These are phyloP conservation scores for Phycomyces nitens DNA, from an alignment of 192 early-diverging fungal species.

Conservation along the genomic window DNA sequence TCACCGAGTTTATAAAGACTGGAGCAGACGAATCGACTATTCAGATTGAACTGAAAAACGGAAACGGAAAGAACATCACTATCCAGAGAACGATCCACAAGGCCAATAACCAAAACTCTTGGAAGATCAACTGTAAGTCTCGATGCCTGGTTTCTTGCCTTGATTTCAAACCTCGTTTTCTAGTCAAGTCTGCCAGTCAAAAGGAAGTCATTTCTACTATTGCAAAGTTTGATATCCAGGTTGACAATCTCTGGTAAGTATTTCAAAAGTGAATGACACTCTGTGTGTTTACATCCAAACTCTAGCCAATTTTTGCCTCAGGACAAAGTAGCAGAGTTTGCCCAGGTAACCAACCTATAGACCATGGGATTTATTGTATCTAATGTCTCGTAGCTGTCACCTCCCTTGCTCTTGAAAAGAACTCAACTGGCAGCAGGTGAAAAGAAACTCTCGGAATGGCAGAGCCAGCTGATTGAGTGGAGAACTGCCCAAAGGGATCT, in stretches of 20 bases:
- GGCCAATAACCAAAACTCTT: constrained; percentile 62
- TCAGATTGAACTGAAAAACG: constrained; percentile 79
- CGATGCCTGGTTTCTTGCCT: too few relatives aligned
- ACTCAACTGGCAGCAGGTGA: constrained; percentile 85
- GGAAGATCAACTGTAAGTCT: constrained; percentile 77
- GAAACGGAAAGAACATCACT: constrained; percentile 33
- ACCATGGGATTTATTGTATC: neutral
- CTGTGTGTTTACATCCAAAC: neutral
- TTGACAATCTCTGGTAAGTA: constrained; percentile 88
- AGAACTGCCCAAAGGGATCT: constrained; percentile 52
- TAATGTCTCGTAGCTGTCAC: constrained; percentile 55
- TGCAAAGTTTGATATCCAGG: constrained; percentile 74
- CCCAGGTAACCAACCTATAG: constrained; percentile 49
- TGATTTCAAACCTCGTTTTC: too few relatives aligned
- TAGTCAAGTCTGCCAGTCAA: constrained; percentile 56
- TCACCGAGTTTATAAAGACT: constrained; percentile 91
- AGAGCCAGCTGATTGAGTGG: constrained; percentile 60
- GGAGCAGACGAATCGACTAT: constrained; percentile 75
- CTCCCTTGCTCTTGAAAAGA: constrained; percentile 71
- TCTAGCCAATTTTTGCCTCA: constrained; percentile 97
- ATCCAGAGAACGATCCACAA: constrained; percentile 63
- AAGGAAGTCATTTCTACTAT: constrained; percentile 66
- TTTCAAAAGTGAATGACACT: neutral
- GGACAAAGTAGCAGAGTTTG: constrained; percentile 91
- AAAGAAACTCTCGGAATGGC: constrained; percentile 58